Base-by-base conservation (phyloP, 306 rosid species). In the Trifolium fragiferum region DNA sequence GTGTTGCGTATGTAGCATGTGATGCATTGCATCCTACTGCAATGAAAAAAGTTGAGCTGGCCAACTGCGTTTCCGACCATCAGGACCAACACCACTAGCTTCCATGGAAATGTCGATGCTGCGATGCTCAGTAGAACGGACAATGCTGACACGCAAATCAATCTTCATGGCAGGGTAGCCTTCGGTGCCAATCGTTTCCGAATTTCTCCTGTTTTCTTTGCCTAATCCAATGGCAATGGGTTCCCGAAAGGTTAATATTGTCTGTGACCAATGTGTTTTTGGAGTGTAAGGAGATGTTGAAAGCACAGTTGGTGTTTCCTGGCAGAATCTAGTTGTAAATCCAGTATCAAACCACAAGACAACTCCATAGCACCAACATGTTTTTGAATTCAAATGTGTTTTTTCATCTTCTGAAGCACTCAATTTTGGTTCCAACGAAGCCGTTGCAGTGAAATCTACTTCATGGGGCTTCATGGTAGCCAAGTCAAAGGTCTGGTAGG, bases 321-420 rank as follows among this genome's bases (percentile, higher is more conserved):
- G 82, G 86, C 99, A 94, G 87, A 91, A 94, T 74, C 96, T 84
- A 83, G 84, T 82, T n/a, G 95, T 87, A 61, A 94, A 91, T 60
- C 97, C 95, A 35, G 97, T 92, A 68, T 90, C 96, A 80, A 94
- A 94, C 99, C 99, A 92, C 72, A 94, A 69, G 57, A 94, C 88
- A 76, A 85, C 85, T 32, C 99, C 97, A 67, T 86, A 84, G 76
- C 97, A 94, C 86, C 84, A 73, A 16, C 85, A 80, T 66, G 88
- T 63, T 80, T 67, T 76, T 14, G 80, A 86, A 59, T 83, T 83
- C 43, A 30, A 30, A 30, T 30, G 33, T 30, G 33, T 30, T 30
- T 37, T 33, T 70, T 40, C 43, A 21, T 68, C 70, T 12, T 66
- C 81, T 61, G 78, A 68, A 66, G 60, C 65, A 57, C 51, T 46